Conservation (phyloP, 2,329 filamentous ascomycete genomes). For the Neurospora crassa region DNA sequence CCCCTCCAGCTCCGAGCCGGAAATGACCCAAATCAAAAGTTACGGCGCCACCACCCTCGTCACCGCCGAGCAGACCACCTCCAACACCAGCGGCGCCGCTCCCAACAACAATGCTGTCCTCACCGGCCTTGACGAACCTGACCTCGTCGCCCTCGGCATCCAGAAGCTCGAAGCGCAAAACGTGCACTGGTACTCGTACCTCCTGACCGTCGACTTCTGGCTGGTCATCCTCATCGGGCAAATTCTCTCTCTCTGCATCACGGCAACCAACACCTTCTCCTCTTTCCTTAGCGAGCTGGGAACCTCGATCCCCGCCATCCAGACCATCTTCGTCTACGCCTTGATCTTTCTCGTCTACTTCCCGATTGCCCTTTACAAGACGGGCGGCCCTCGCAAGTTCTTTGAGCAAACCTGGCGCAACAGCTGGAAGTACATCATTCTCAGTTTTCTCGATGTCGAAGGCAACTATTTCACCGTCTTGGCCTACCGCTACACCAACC, state of each 20-base stretch:
- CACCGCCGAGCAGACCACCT: constrained; percentile 18
- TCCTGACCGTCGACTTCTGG: constrained; percentile 82
- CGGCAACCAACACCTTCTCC: constrained; percentile 84
- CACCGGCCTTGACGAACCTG: constrained; percentile 20
- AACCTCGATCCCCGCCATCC: constrained; percentile 86
- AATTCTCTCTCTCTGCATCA: constrained; percentile 80
- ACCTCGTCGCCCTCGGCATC: constrained; percentile 40
- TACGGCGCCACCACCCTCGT: constrained; percentile 16
- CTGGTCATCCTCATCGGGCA: constrained; percentile 72
- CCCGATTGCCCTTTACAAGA: constrained; percentile 61
- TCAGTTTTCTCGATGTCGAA: constrained; percentile 88
- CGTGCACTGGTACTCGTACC: constrained; percentile 59
- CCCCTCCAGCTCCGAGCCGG: background rate
- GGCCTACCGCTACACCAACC: constrained; percentile 85
- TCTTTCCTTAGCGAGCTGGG: constrained; percentile 55
- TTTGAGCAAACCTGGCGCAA: constrained; percentile 52
- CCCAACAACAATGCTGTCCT: constrained; percentile 8
- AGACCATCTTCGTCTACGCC: constrained; percentile 91
- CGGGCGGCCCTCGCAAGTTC: constrained; percentile 66
- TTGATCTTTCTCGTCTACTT: constrained; percentile 77
- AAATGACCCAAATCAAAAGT: constrained; percentile 3
- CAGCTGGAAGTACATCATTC: constrained; percentile 89
- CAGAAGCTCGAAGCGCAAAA: constrained; percentile 44
- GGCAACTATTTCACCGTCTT: constrained; percentile 98
- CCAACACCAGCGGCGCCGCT: constrained; percentile 9